Evolutionary conservation across 1,284 basidiomycete species (phyloP).

Genomic region (Ustilago esculenta): DNA sequence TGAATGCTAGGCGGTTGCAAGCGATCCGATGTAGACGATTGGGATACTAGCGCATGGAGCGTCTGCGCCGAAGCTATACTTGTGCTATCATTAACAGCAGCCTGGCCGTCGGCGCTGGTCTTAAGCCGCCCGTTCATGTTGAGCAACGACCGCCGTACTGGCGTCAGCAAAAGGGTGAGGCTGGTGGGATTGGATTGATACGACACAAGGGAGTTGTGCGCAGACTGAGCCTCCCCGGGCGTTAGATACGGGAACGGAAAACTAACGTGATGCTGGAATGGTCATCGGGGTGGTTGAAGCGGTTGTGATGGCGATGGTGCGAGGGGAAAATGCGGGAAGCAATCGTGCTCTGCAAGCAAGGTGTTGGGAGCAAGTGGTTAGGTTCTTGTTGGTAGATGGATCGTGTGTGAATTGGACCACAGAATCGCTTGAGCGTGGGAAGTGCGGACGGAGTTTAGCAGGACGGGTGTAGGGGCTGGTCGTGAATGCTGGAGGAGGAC

Average conservation of each 20-base stretch:
- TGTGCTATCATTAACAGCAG: background rate
- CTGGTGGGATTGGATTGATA: too few relatives aligned
- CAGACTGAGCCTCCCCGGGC: too few relatives aligned
- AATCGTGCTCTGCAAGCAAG: too few relatives aligned
- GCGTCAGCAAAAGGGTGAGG: too few relatives aligned
- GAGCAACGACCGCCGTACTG: background rate
- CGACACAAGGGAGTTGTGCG: too few relatives aligned
- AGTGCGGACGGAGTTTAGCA: background rate
- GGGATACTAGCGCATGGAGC: background rate
- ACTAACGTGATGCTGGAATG: too few relatives aligned
- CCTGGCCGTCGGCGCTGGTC: slow-evolving; percentile 5
- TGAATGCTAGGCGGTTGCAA: slow-evolving; percentile 1
- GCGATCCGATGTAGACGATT: background rate
- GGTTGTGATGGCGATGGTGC: background rate
- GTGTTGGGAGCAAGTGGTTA: too few relatives aligned
- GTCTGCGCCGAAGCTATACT: background rate
- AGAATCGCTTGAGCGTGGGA: background rate
- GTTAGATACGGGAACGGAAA: too few relatives aligned
- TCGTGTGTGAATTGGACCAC: background rate
- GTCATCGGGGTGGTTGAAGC: background rate
- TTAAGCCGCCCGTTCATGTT: slow-evolving; percentile 19
- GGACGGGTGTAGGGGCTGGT: background rate
- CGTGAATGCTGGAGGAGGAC: background rate
- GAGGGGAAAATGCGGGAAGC: too few relatives aligned
- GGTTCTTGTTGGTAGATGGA: too few relatives aligned